Evolutionary conservation across 306 rosid genomes (phyloP), one percentile per base, ranked within the genome.

Genomic region (Arachis hypogaea): DNA sequence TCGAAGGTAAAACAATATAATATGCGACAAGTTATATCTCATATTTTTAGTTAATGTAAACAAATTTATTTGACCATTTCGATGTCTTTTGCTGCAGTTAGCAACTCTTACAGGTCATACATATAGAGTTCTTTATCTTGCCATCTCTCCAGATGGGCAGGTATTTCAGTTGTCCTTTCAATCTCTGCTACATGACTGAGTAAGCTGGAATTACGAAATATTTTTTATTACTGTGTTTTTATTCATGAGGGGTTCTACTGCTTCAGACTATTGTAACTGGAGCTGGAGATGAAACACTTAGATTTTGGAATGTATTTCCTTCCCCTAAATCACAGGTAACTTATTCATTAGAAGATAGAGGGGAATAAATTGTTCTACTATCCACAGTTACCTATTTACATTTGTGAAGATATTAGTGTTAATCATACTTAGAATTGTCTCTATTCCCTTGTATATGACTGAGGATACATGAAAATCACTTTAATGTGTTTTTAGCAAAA

Each of bases 61-160:
- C 68, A 52, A 4, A 9, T 52, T 41, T 75, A 9, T 52, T 41
- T 75, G 29, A 60, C 71, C 62, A 70, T 29, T 10, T 47, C 28
- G 28, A 22, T 22, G 28, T 11, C 45, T 80, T 72, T 72, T 38
- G 62, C 16, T 76, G 76, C 81, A 95, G 99, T 76, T 90, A 79
- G 99, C 98, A 36, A 92, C 99, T 71, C 96, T 92, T 77, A 95
- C 97, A 0, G 99, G 99, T 30, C 99, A 95, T 85, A 87, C 97
- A 10, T 92, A 84, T 73, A 84, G 97, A 75, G 99, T 95, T 77
- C 98, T 95, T 59, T 92, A 92, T 92, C 98, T 95, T 70, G 97
- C 99, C 79, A 92, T 92, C 72, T 95, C 98, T 14, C 99, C 98
- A 0, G 99, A 95, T 65, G 99, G 99, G 83, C 99, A 95, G 96